Base-by-base conservation (phyloP, 2,329 filamentous ascomycete genomes). In the Talaromyces sp. region DNA sequence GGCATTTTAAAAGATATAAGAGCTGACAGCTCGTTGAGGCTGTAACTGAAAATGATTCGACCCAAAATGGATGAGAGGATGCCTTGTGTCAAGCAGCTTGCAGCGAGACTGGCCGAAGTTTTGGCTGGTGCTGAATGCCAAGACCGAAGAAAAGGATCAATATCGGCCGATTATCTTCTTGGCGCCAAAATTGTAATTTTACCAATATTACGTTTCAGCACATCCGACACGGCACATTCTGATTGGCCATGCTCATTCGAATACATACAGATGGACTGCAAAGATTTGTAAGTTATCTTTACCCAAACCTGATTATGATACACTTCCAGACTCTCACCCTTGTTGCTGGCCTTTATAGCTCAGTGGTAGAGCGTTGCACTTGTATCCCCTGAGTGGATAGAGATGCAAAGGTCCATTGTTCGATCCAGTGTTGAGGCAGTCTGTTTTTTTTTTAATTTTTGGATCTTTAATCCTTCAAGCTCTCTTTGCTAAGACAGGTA, bases 1-100 rank as follows among this genome's bases (percentile, higher is more conserved):
- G 79, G 76, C 80, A 82, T 82, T 52, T 60, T 74, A 58, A 58
- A 33, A 31, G 22, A 2, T 17, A 8, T 19, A 35, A 47, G 52
- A 63, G 61, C 50, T n/a, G n/a, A 37, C 47, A 62, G 47, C 22
- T 62, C 60, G 22, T 43, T 11, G 10, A 15, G 31, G n/a, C 11
- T 39, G 52, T 25, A 37, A 37, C 33, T 39, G 19, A 31, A 39
- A 25, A 50, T 33, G 11, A n/a, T 52, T 52, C 10, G 22, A 22
- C 33, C 50, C 52, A 8, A 8, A 3, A 17, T 45, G 50, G 31
- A 33, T 63, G 62, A 35, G 37, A 63, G 25, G 25, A 6, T 17
- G 5, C 15, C 13, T 19, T 15, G n/a, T 27, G n/a, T 57, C n/a
- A 33, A 47, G 10, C n/a, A 45, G 43, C 22, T 50, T 52, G 43